Conservation (phyloP, 345 rosid genomes). For the Hypericum perforatum region DNA sequence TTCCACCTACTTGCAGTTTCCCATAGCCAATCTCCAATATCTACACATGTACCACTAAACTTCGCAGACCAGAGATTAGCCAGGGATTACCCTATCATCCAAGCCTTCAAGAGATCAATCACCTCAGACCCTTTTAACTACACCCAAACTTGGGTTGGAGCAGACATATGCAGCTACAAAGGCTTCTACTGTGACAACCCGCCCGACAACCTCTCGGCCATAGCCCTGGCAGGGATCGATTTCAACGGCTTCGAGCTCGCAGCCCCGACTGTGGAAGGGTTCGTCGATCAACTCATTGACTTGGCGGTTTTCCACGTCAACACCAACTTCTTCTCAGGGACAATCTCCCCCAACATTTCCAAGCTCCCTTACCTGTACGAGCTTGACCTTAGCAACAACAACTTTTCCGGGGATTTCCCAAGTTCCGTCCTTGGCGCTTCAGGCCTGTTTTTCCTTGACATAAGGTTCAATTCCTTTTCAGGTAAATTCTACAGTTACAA, state of each 20-base stretch:
- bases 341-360: constrained; percentile 19
- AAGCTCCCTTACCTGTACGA: constrained; percentile 24
- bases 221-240: constrained; percentile 28
- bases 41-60: neutral
- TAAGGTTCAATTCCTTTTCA: constrained; percentile 28
- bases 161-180: constrained; percentile 28
- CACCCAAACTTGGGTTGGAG: constrained; percentile 32
- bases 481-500: no score
- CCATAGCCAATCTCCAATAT: neutral
- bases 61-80: constrained; percentile 25
- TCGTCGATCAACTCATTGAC: constrained; percentile 37
- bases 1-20: no score
- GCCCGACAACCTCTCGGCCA: constrained; percentile 29
- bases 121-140: constrained; percentile 24
- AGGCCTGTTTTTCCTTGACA: constrained; percentile 25
- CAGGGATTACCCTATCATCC: constrained; percentile 17
- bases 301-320: constrained; percentile 48
- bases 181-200: constrained; percentile 36
- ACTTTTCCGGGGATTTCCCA: constrained; percentile 25
- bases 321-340: constrained; percentile 36
- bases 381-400: constrained; percentile 37
- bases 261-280: constrained; percentile 29
- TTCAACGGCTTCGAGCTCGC: constrained; percentile 27
- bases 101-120: constrained; percentile 24
- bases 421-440: constrained; percentile 14